phyloP scores from a whole-genome alignment of 257 asterid species.

The Asclepias syriaca region DNA sequence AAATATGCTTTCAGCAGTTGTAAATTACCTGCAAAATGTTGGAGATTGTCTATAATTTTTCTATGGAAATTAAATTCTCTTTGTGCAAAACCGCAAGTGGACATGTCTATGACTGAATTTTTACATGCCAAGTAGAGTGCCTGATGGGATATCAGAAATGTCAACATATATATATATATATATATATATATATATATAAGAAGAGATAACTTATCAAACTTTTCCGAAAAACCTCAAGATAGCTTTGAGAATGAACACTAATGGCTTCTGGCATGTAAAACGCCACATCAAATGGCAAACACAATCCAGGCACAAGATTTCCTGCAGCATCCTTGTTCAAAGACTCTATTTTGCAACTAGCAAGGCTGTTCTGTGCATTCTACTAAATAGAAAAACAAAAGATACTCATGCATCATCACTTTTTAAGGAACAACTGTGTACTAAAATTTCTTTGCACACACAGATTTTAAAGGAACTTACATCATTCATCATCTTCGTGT shows the following conservation, averaged over 20 bases:
- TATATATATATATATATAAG: conserved; percentile 12
- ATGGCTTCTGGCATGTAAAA: conserved; percentile 90
- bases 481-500: conserved; percentile 48
- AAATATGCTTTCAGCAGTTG: not conserved
- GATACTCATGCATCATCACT: conserved; percentile 31
- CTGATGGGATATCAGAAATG: conserved; percentile 31
- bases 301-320: conserved; percentile 58
- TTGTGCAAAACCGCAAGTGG: conserved; percentile 23
- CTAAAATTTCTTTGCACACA: not conserved
- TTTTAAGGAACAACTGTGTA: conserved; percentile 14
- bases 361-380: conserved; percentile 85
- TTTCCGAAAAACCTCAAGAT: conserved; percentile 71
- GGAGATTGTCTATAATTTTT: conserved; percentile 47
- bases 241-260: conserved; percentile 61
- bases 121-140: conserved; percentile 82
- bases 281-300: conserved; percentile 57
- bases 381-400: conserved; percentile 38
- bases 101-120: conserved; percentile 37
- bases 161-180: conserved; percentile 15
- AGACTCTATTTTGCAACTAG: conserved; percentile 69
- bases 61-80: conserved; percentile 51
- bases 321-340: conserved; percentile 61
- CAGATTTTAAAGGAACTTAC: conserved; percentile 44
- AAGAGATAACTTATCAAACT: conserved; percentile 3
- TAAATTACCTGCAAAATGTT: conserved; percentile 52